A percentile compares a stretch with the other conserved stretches of the same genome.
These are phyloP conservation scores for Termitomyces sp. DNA, from an alignment of 768 basidiomycete species.

Conservation along the genomic window DNA sequence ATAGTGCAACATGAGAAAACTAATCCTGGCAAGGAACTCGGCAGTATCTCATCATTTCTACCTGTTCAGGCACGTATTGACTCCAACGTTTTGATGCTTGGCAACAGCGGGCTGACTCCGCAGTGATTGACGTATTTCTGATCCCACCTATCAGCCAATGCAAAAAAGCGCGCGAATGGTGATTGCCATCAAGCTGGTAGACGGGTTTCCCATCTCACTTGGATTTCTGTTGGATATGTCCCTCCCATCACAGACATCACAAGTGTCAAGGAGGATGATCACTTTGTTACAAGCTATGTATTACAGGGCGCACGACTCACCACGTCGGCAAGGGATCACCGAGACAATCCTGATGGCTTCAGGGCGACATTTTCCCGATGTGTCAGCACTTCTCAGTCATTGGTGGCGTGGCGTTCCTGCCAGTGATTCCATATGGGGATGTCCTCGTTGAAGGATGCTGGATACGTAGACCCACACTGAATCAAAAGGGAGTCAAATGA, in stretches of 20 bases:
- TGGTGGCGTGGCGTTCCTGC: background rate
- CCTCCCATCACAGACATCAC: constrained; percentile 4
- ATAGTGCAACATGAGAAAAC: background rate
- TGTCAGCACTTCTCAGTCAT: constrained; percentile 4
- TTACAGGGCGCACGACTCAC: background rate
- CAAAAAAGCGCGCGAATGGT: background rate
- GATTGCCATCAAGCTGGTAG: background rate
- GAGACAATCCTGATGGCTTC: background rate
- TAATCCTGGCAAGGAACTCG: background rate
- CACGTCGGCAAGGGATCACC: background rate
- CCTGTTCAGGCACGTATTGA: background rate
- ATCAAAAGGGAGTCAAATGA: background rate
- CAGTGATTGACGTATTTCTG: background rate
- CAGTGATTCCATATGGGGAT: background rate
- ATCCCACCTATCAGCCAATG: background rate
- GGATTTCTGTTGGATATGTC: background rate
- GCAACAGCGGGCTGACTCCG: background rate
- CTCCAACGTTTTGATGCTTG: background rate
- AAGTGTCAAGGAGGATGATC: constrained; percentile 1
- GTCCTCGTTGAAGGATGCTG: background rate
- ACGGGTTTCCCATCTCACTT: background rate
- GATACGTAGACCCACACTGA: background rate
- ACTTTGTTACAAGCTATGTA: constrained; percentile 6
- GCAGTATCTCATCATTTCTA: background rate
- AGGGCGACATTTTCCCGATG: background rate